Evolutionary conservation across 2,329 filamentous ascomycete genomes (phyloP).

Genomic region (Colletotrichum simmondsii): DNA sequence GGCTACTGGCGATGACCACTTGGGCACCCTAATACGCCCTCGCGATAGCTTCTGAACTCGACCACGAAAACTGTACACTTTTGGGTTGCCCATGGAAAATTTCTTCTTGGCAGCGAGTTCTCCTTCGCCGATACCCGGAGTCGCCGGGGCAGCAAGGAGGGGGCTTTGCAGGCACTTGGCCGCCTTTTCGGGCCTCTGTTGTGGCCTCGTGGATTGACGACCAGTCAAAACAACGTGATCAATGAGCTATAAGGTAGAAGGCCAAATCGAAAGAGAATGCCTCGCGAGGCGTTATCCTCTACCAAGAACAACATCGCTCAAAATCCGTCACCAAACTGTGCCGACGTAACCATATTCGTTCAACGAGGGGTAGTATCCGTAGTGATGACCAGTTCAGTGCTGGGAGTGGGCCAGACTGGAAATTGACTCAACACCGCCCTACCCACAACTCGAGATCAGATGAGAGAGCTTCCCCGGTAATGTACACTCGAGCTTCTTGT

Average conservation of each 20-base stretch:
- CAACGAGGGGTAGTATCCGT: neutral
- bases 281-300: conserved; percentile 20
- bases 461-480: neutral
- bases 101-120: neutral
- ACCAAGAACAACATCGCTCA: conserved; percentile 2
- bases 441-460: neutral
- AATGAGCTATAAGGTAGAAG: neutral
- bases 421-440: conserved; percentile 4
- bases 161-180: conserved; percentile 33
- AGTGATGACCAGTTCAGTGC: neutral
- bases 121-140: neutral
- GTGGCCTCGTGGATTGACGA: conserved; percentile 15
- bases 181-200: conserved; percentile 32
- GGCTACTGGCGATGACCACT: neutral
- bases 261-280: conserved; percentile 14
- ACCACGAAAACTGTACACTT: neutral
- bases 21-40: neutral
- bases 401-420: conserved; percentile 10
- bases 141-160: conserved; percentile 13
- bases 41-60: neutral
- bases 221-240: conserved; percentile 21
- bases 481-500: neutral
- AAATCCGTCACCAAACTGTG: neutral
- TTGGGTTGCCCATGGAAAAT: neutral
- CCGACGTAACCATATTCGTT: neutral